Conservation (phyloP, 2,329 filamentous ascomycete species). For the Exophiala alcalophila region DNA sequence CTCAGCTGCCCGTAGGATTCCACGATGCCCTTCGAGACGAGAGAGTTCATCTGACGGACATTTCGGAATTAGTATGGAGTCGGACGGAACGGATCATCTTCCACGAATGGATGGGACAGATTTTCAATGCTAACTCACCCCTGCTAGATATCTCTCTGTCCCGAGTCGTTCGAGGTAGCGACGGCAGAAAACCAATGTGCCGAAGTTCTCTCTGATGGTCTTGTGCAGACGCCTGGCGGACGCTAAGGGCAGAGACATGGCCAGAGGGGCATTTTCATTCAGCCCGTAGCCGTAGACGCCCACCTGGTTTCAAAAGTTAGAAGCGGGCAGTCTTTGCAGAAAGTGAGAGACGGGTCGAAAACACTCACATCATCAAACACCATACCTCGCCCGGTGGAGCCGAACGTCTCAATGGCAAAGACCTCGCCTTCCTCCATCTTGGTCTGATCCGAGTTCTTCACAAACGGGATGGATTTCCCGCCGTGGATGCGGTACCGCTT, state of each 20-base stretch:
- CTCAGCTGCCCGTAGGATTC: conserved; percentile 56
- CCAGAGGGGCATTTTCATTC: conserved; percentile 37
- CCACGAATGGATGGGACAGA: too few relatives aligned
- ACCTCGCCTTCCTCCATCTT: conserved; percentile 60
- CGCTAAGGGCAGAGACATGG: conserved; percentile 43
- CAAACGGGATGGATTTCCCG: conserved; percentile 55
- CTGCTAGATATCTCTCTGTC: conserved; percentile 56
- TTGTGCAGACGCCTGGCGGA: conserved; percentile 58
- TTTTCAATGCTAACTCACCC: too few relatives aligned
- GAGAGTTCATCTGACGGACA: conserved; percentile 54
- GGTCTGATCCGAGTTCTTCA: conserved; percentile 49
- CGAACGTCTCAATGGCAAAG: conserved; percentile 60
- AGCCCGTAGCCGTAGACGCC: conserved; percentile 55
- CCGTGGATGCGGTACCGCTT: conserved; percentile 55
- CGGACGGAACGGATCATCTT: too few relatives aligned
- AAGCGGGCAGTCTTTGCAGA: conserved; percentile 1
- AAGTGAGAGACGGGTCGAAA: neutral
- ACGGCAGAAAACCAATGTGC: conserved; percentile 59
- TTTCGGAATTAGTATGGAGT: too few relatives aligned
- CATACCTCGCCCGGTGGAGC: conserved; percentile 52
- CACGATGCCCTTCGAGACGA: conserved; percentile 57
- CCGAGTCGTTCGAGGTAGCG: conserved; percentile 65
- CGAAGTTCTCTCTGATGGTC: conserved; percentile 61
- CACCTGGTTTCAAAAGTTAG: conserved; percentile 34
- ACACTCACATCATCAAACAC: conserved; percentile 46